Evolutionary conservation across 768 basidiomycete genomes (phyloP), one percentile per base, ranked within the genome.

Genomic region (Imleria badia): DNA sequence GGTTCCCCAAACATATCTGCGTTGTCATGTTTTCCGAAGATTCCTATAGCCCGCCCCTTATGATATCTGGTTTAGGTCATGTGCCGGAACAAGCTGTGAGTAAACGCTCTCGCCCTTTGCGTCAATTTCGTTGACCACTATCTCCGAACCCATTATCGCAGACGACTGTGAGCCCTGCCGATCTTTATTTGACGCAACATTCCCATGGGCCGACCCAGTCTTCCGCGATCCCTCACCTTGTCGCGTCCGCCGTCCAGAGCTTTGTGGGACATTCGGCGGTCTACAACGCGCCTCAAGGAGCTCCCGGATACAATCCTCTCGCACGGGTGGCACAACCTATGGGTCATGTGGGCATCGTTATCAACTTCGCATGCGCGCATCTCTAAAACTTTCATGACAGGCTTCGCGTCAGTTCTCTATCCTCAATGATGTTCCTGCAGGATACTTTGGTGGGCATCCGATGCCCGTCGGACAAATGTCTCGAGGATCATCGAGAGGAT

Each of bases 81-180:
- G 22, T 36, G 36, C 7, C 17, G 34, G 30, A 19, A 13, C 45
- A 57, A 17, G 38, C 30, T n/a, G 62, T 63, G 41, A 51, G 62
- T 53, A 42, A 13, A 40, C 7, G 1, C 19, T 23, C 19, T 51
- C 19, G n/a, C 2, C 36, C 17, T 12, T 39, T 39, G 38, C 19
- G 6, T 50, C 22, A 19, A n/a, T 2, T n/a, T 48, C 29, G 10
- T 23, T 53, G 29, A 55, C 17, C 26, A 11, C 5, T 3, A 14
- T 49, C 12, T 2, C 34, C 55, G 31, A 40, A 34, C 41, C 8
- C 34, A 22, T 26, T 10, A 1, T 44, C 12, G 13, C 44, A 63
- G 41, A 41, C 22, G 20, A 48, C 54, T 4, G 49, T 55, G n/a
- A 45, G 45, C 20, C 54, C 61, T 9, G 3, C 1, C 13, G 41